Evolutionary conservation across 179 eudicot species (phyloP).

Genomic region (Spergularia azorica): DNA sequence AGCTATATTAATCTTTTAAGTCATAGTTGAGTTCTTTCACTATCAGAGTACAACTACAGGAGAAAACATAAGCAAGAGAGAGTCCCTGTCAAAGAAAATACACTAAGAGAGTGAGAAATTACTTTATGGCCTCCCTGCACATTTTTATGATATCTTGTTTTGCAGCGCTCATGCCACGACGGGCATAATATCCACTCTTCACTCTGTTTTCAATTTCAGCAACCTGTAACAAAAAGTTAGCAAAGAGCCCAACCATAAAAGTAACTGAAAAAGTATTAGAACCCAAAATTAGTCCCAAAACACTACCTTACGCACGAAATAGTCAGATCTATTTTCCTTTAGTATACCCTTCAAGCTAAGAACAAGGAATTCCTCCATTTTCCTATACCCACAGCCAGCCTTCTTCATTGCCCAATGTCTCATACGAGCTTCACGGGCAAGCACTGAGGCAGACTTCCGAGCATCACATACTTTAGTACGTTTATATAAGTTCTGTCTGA

Average conservation of each 20-base stretch:
- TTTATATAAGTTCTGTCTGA: slow-evolving; percentile 77
- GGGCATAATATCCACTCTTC: slow-evolving; percentile 80
- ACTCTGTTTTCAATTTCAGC: slow-evolving; percentile 76
- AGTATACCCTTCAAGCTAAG: slow-evolving; percentile 72
- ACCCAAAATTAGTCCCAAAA: background rate
- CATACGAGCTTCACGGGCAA: slow-evolving; percentile 87
- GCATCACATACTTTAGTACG: slow-evolving; percentile 82
- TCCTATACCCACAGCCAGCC: slow-evolving; percentile 74
- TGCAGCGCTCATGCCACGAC: slow-evolving; percentile 72
- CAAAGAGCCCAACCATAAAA: background rate
- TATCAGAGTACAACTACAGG: background rate
- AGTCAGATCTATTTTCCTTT: slow-evolving; percentile 72
- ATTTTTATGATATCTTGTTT: slow-evolving; percentile 84
- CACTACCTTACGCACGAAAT: slow-evolving; percentile 77
- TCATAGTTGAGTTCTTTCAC: background rate
- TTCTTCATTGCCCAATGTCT: slow-evolving; percentile 85
- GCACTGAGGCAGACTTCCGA: slow-evolving; percentile 77
- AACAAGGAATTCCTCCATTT: slow-evolving; percentile 75
- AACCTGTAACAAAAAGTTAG: slow-evolving; percentile 45
- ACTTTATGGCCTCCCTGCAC: slow-evolving; percentile 91
- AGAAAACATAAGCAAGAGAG: background rate
- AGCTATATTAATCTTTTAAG: background rate
- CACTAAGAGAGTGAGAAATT: slow-evolving; percentile 25
- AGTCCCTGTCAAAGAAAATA: background rate
- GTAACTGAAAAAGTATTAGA: background rate